Evolutionary conservation across 345 rosid species (phyloP).

Genomic region (Lepidium sativum): DNA sequence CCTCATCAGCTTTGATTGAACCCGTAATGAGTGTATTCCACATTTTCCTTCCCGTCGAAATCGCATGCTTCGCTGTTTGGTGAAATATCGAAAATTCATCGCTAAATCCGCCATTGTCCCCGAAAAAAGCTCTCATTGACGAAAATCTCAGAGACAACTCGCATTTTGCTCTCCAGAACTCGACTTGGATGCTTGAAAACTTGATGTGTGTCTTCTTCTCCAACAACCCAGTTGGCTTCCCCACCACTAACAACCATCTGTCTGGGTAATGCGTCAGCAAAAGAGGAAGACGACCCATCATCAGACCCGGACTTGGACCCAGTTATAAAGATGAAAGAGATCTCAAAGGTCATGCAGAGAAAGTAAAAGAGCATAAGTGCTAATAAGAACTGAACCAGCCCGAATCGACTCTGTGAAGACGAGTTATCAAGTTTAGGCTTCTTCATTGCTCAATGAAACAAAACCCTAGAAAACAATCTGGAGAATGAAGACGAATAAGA

Average conservation of each 20-base stretch:
- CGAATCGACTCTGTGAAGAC: constrained; percentile 31
- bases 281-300: constrained; percentile 18
- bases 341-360: constrained; percentile 53
- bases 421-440: constrained; percentile 31
- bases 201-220: constrained; percentile 42
- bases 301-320: constrained; percentile 28
- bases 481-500: not conserved
- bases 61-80: constrained; percentile 58
- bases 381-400: constrained; percentile 54
- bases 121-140: constrained; percentile 36
- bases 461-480: not conserved
- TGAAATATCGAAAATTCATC: constrained; percentile 49
- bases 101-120: constrained; percentile 32
- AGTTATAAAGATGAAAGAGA: constrained; percentile 51
- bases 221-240: constrained; percentile 33
- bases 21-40: constrained; percentile 54
- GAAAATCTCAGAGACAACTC: constrained; percentile 39
- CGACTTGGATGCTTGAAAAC: constrained; percentile 27
- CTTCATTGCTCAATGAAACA: constrained; percentile 20
- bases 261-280: constrained; percentile 34
- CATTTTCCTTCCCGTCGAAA: constrained; percentile 50
- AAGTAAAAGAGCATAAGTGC: constrained; percentile 42
- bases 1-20: not conserved
- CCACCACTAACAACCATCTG: constrained; percentile 8
- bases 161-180: constrained; percentile 9